Conservation (phyloP, 345 rosid genomes). For the Gossypium arboreum region DNA sequence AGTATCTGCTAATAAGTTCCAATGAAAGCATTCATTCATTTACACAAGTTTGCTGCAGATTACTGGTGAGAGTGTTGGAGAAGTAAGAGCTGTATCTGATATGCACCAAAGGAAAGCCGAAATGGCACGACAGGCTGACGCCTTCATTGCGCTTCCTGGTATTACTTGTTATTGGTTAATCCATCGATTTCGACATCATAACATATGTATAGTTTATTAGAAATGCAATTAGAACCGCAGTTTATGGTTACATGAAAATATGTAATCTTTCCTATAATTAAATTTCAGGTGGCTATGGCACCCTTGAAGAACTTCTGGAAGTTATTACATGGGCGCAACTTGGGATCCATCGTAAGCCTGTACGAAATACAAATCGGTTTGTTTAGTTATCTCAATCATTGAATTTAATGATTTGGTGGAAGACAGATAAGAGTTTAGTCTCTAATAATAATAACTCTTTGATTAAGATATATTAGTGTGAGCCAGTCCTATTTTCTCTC, state of each 20-base stretch:
- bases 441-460: too few species aligned
- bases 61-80: constrained; percentile 81
- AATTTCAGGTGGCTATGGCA: constrained; percentile 83
- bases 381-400: neutral
- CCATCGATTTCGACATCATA: neutral
- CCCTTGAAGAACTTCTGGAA: constrained; percentile 90
- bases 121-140: constrained; percentile 96
- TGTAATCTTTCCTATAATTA: neutral
- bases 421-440: too few species aligned
- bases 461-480: neutral
- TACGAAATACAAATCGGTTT: constrained; percentile 27
- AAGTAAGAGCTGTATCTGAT: constrained; percentile 81
- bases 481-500: neutral
- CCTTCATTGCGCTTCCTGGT: constrained; percentile 97
- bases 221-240: neutral
- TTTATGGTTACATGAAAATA: neutral
- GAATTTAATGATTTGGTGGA: neutral
- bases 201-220: neutral
- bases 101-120: constrained; percentile 98
- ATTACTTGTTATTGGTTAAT: neutral
- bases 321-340: constrained; percentile 99
- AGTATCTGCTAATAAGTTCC: neutral
- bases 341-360: constrained; percentile 91
- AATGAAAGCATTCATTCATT: neutral
- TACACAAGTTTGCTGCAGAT: constrained; percentile 36